Evolutionary conservation across 495 filamentous ascomycete species (phyloP), one percentile per base, ranked within the genome.

Genomic region (Monascus purpureus): DNA sequence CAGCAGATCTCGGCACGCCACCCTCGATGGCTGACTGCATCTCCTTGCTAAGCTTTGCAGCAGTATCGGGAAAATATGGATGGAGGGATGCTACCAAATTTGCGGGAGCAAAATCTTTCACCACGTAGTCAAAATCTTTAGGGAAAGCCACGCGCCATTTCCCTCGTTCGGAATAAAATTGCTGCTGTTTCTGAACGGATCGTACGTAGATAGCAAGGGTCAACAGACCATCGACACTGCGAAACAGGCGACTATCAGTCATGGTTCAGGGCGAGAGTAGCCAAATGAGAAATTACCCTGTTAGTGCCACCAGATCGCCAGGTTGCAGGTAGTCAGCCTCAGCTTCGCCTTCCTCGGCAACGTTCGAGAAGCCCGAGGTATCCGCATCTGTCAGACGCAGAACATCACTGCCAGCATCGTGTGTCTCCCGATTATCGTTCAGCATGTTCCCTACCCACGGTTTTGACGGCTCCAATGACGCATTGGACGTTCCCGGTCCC

Each of bases 141-240:
- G 50, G 38, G 1, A 38, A 42, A 29, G 61, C 59, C 22, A 77
- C 60, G n/a, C 78, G 59, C 82, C 82, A 92, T 39, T 73, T 72
- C 14, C 85, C 85, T 17, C 67, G 60, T 28, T 65, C 63, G 0
- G 75, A 77, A 47, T 86, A 86, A 46, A 80, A 86, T 34, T 92
- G 82, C 29, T 61, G 55, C 33, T 73, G 65, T 31, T 57, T 61
- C 27, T 72, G 67, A 31, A 81, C 46, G 9, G 70, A 67, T 13
- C 72, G 72, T 8, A 88, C 59, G 45, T 77, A 86, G 17, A 92
- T 65, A 17, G 73, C 80, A n/a, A 81, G 56, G 3, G 57, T 59
- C 29, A 68, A 50, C 4, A 65, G 42, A 15, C 55, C 59, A n/a
- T 58, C 55, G 2, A 50, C 36, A 1, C 52, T 52, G 17, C 34